Evolutionary conservation across 768 basidiomycete species (phyloP), one percentile per base, ranked within the genome.

Genomic region (Candolleomyces eurysporus): DNA sequence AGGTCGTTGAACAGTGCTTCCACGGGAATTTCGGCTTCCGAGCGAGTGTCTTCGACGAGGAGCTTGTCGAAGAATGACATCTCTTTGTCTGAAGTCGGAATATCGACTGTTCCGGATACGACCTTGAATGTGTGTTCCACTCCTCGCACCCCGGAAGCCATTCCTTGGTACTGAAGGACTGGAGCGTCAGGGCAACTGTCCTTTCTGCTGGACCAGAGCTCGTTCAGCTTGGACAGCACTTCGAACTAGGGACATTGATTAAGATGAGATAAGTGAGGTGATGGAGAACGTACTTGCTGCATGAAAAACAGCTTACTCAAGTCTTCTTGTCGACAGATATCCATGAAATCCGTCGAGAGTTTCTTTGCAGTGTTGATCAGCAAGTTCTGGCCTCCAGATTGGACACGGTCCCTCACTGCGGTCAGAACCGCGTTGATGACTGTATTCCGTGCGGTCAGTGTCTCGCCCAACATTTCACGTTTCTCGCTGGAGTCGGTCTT

Each of bases 301-400:
- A 83, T 82, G 64, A 79, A 82, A 64, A 84, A 81, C 3, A 84
- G 68, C 63, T 82, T 83, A n/a, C 81, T 73, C 39, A 84, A 65
- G 30, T 76, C 72, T 3, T 74, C 71, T 49, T 80, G 69, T 26
- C 69, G 69, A 64, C 82, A 83, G 17, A 84, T 66, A 63, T 83
- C 81, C 78, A 82, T 77, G 63, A 81, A 82, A 32, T 74, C 70
- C 0, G 76, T 70, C 1, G 75, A 72, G 2, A 83, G 64, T 13
- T 69, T 61, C 54, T 75, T 75, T 6, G 78, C 81, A 30, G 76
- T 71, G 63, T 83, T 82, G 43, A 84, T 74, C 1, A 82, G 71
- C 32, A 82, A 64, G 5, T 71, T 64, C 22, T 63, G 63, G 19
- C 66, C 71, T 31, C 55, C 51, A 9, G 63, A 56, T n/a, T 67